Percentiles rank a stretch among this genome's conserved stretches.
These are phyloP conservation scores for Mycothermus thermophilus DNA, from an alignment of 495 filamentous ascomycete genomes.

Conservation along the genomic window DNA sequence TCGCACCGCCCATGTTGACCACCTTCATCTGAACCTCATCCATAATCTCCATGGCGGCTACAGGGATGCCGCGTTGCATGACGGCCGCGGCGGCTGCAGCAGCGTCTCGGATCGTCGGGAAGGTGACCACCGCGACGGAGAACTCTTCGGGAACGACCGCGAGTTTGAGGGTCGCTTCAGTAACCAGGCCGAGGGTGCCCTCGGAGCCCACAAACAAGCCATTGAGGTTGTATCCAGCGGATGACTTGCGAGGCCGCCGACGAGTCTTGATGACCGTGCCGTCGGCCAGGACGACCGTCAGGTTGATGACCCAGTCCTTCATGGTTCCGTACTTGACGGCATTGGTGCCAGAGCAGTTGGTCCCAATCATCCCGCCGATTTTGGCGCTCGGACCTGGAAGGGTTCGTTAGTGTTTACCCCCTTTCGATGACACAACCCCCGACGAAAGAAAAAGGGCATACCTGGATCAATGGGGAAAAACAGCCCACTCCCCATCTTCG, in stretches of 20 bases:
- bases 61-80: constrained; percentile 56
- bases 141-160: constrained; percentile 58
- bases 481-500: constrained; percentile 51
- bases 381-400: constrained; percentile 43
- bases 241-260: constrained; percentile 61
- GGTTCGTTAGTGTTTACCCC: constrained; percentile 5
- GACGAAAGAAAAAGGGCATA: constrained; percentile 10
- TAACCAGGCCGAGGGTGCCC: constrained; percentile 65
- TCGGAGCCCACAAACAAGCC: constrained; percentile 64
- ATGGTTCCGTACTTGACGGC: constrained; percentile 73
- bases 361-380: constrained; percentile 67
- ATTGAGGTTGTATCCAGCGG: constrained; percentile 70
- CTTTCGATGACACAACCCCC: neutral
- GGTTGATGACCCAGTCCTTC: constrained; percentile 75
- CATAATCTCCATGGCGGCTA: constrained; percentile 73
- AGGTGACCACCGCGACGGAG: constrained; percentile 62
- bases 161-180: constrained; percentile 62
- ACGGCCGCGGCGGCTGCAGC: constrained; percentile 55
- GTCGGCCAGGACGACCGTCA: constrained; percentile 68
- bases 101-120: constrained; percentile 59
- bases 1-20: constrained; percentile 58
- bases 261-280: constrained; percentile 67
- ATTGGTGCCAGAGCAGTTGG: constrained; percentile 68
- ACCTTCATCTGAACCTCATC: constrained; percentile 73
- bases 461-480: constrained; percentile 87